Conservation (phyloP, 2,329 filamentous ascomycete genomes). For the Fusarium pininemorale region DNA sequence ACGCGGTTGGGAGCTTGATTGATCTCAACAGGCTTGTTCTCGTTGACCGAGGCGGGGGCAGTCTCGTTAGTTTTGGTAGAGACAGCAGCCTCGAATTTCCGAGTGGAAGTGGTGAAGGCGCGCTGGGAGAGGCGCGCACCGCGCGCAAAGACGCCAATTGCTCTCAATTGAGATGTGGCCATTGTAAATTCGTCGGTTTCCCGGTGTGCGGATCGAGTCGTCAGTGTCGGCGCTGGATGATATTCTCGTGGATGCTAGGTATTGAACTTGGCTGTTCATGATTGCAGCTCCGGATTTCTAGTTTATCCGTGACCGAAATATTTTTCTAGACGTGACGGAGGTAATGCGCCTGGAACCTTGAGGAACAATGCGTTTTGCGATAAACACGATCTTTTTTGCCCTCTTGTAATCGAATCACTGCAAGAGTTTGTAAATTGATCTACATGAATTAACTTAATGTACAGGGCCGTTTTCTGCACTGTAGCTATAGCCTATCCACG, state of each 20-base stretch:
- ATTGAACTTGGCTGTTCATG: slow-evolving; percentile 29
- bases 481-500: background rate
- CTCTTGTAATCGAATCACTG: background rate
- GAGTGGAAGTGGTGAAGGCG: slow-evolving; percentile 59
- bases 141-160: slow-evolving; percentile 55
- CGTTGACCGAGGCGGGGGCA: slow-evolving; percentile 55
- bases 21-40: slow-evolving; percentile 56
- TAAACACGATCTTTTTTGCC: background rate
- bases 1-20: slow-evolving; percentile 88
- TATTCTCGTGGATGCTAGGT: slow-evolving; percentile 36
- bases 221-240: slow-evolving; percentile 34
- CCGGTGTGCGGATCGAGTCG: slow-evolving; percentile 42
- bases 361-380: slow-evolving; percentile 8
- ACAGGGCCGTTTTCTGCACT: background rate
- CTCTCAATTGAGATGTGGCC: slow-evolving; percentile 58
- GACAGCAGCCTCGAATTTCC: slow-evolving; percentile 56
- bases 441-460: background rate
- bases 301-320: slow-evolving; percentile 41
- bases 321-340: slow-evolving; percentile 18
- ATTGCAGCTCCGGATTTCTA: slow-evolving; percentile 12
- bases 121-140: slow-evolving; percentile 56
- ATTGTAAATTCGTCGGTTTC: slow-evolving; percentile 44
- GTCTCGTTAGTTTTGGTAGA: slow-evolving; percentile 53
- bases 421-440: background rate
- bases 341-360: slow-evolving; percentile 1